Percentiles rank a stretch among this genome's conserved stretches.
Conservation (phyloP, 2,329 filamentous ascomycete genomes). For the Cytospora leucostoma region DNA sequence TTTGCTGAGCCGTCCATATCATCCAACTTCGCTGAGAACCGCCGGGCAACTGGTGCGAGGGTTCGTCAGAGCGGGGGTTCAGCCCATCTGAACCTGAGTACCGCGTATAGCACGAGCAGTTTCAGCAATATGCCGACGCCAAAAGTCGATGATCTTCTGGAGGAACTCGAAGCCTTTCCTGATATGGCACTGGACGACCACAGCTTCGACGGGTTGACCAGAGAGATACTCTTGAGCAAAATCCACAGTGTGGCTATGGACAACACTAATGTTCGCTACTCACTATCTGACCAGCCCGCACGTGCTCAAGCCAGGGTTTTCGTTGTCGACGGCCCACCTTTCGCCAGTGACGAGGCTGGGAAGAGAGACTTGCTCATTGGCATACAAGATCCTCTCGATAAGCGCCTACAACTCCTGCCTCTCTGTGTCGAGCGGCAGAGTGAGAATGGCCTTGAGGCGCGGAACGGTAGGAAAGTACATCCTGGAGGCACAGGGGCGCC, state of each 20-base stretch:
- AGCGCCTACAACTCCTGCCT: constrained; percentile 66
- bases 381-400: constrained; percentile 69
- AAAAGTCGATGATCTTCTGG: constrained; percentile 64
- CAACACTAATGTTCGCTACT: constrained; percentile 62
- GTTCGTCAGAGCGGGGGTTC: constrained; percentile 59
- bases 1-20: constrained; percentile 67
- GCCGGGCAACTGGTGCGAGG: constrained; percentile 69
- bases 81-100: constrained; percentile 10
- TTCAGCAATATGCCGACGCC: constrained; percentile 58
- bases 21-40: constrained; percentile 44
- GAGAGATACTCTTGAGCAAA: constrained; percentile 72
- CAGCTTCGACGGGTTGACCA: constrained; percentile 69
- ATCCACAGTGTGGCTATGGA: constrained; percentile 68
- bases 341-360: constrained; percentile 54
- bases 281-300: constrained; percentile 54
- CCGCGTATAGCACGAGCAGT: constrained; percentile 50
- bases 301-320: constrained; percentile 64
- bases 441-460: constrained; percentile 35
- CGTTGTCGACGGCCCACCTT: constrained; percentile 62
- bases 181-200: constrained; percentile 73
- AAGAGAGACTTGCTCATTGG: constrained; percentile 64
- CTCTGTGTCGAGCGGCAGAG: constrained; percentile 55
- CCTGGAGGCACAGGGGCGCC: constrained; percentile 33
- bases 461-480: constrained; percentile 31
- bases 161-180: constrained; percentile 70